phyloP scores from a whole-genome alignment of 2,329 filamentous ascomycete genomes.

The Teratosphaeria zuluensis region DNA sequence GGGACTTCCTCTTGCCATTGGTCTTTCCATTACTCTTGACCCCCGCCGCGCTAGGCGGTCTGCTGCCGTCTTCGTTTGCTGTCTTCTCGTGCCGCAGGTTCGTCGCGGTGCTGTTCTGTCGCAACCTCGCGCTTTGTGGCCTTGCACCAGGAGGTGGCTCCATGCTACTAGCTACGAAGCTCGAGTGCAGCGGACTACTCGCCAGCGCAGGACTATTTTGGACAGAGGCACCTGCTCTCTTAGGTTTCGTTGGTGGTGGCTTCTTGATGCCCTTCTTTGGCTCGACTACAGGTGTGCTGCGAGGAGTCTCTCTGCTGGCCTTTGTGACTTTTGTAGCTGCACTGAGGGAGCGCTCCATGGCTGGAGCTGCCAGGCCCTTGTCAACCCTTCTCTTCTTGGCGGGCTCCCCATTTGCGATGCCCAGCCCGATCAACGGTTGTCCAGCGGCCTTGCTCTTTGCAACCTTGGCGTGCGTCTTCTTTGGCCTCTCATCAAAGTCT shows the following conservation, averaged over 20 bases:
- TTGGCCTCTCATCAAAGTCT: conserved; percentile 65
- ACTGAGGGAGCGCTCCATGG: conserved; percentile 61
- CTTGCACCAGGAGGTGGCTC: conserved; percentile 59
- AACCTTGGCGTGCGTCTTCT: conserved; percentile 50
- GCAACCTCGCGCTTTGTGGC: conserved; percentile 59
- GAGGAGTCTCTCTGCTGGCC: conserved; percentile 46
- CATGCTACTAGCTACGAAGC: conserved; percentile 47
- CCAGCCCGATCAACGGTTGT: conserved; percentile 36
- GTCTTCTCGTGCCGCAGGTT: conserved; percentile 23
- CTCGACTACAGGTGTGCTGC: conserved; percentile 59
- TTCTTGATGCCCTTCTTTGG: conserved; percentile 40
- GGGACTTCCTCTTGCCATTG: conserved; percentile 15
- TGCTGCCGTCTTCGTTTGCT: conserved; percentile 24
- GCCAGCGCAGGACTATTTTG: conserved; percentile 33
- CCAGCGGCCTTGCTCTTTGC: conserved; percentile 54
- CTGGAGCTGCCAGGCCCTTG: conserved; percentile 40
- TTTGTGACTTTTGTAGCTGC: conserved; percentile 23
- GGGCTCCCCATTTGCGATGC: conserved; percentile 52
- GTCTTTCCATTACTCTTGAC: conserved; percentile 8
- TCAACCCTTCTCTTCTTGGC: conserved; percentile 76
- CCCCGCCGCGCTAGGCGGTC: background rate
- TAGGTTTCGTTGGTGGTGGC: conserved; percentile 61
- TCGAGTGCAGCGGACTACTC: conserved; percentile 40
- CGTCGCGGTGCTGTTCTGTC: conserved; percentile 61
- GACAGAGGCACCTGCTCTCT: conserved; percentile 51